phyloP scores from a whole-genome alignment of 2,329 filamentous ascomycete species.

The Alternaria ethzedia region DNA sequence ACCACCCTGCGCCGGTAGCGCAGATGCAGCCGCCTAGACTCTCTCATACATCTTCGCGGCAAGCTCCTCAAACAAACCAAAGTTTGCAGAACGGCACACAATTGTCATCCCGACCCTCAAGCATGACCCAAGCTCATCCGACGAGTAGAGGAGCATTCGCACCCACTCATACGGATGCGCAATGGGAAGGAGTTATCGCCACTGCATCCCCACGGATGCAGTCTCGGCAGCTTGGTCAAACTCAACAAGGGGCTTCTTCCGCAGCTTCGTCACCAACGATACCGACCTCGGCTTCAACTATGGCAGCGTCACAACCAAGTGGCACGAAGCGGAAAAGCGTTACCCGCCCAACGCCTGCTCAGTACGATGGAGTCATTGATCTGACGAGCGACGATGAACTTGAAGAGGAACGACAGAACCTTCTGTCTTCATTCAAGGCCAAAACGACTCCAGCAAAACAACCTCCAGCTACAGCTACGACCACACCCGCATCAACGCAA shows the following conservation, averaged over 20 bases:
- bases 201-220: background rate
- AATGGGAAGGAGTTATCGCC: slow-evolving; percentile 2
- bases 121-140: background rate
- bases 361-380: slow-evolving; percentile 17
- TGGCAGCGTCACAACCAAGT: background rate
- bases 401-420: slow-evolving; percentile 18
- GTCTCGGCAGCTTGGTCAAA: background rate
- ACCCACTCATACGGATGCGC: background rate
- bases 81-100: background rate
- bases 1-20: background rate
- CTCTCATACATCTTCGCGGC: background rate
- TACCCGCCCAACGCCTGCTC: background rate
- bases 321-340: background rate
- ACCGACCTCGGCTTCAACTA: background rate
- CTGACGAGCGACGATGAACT: slow-evolving; percentile 20
- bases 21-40: background rate
- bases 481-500: background rate
- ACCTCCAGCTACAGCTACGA: background rate
- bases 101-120: background rate
- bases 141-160: background rate
- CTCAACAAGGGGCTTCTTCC: background rate
- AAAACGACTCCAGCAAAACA: background rate
- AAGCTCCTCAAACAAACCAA: background rate
- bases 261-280: background rate
- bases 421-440: slow-evolving; percentile 19